A percentile compares a stretch with the other conserved stretches of the same genome.
These are phyloP conservation scores for Areca catechu DNA, from an alignment of 176 grass and related monocot species.

Conservation along the genomic window DNA sequence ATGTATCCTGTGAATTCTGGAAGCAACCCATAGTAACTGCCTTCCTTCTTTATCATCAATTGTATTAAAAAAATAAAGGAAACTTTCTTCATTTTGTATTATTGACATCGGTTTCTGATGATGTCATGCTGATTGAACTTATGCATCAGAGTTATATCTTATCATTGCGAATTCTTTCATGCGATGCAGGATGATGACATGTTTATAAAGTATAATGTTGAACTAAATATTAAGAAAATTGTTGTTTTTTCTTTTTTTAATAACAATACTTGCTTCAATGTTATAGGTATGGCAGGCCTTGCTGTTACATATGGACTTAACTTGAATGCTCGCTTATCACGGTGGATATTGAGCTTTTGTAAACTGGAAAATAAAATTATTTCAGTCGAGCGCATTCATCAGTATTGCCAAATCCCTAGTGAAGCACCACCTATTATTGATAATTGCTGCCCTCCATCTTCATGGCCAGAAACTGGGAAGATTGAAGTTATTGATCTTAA, in stretches of 20 bases:
- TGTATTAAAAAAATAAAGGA: too few species aligned
- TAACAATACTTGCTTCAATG: not conserved
- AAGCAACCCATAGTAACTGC: not conserved
- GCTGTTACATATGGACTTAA: constrained; percentile 93
- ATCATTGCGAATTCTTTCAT: too few species aligned
- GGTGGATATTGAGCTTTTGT: constrained; percentile 98
- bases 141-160: too few species aligned
- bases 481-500: constrained; percentile 89
- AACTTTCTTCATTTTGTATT: too few species aligned
- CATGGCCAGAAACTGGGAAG: constrained; percentile 73
- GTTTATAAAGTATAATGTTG: too few species aligned
- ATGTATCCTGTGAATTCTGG: constrained; percentile 32
- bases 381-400: constrained; percentile 94
- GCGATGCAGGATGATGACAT: too few species aligned
- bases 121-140: too few species aligned
- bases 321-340: constrained; percentile 87
- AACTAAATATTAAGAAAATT: too few species aligned
- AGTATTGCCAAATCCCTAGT: constrained; percentile 80
- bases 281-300: constrained; percentile 91
- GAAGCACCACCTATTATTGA: constrained; percentile 72
- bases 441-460: constrained; percentile 33
- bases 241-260: too few species aligned
- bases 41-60: too few species aligned
- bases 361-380: constrained; percentile 98
- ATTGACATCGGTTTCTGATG: too few species aligned